Evolutionary conservation across 2,329 filamentous ascomycete genomes (phyloP), one percentile per base, ranked within the genome.

Genomic region (Alternaria consortialis): DNA sequence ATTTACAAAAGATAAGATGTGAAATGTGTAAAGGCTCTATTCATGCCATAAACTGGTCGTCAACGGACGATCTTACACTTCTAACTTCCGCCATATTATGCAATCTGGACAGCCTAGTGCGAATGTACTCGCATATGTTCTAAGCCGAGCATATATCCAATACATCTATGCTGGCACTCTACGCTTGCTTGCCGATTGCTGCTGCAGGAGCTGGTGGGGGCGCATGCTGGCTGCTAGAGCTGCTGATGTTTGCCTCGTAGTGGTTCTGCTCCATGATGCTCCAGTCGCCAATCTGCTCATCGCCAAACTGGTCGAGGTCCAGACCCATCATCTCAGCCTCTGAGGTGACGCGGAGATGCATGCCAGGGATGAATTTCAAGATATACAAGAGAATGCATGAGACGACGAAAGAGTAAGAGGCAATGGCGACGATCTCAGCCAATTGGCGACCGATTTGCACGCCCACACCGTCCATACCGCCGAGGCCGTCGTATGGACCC

Each of bases 271-370:
- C 69, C 58, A 74, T 63, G 50, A 83, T 74, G 32, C 72, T 80
- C 79, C 83, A 84, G 59, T 85, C 83, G 13, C 83, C 83, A 70
- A 87, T 86, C 74, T 85, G 81, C 77, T 87, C 85, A 74, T 87
- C 85, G 47, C 86, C 84, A 42, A 87, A 87, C 69, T 86, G 84
- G 39, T 86, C 82, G 6, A 82, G 66, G 65, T 87, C 85, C 29
- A 87, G 71, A 17, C 86, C 85, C 53, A 83, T 79, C 77, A 85
- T 84, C 74, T 87, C 85, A 4, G 78, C 82, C 69, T 87, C 84
- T 60, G 86, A 84, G 60, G 78, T 81, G 52, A 87, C 84, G 43
- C 85, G 80, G 54, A 87, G 75, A 32, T 84, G 81, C 79, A 87
- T 80, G 42, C 82, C 82, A 0, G 85, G 85, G 34, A 85, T 84